A percentile compares a stretch with the other conserved stretches of the same genome.
Evolutionary conservation across 345 rosid species (phyloP).

Genomic region (Corchorus capsularis): DNA sequence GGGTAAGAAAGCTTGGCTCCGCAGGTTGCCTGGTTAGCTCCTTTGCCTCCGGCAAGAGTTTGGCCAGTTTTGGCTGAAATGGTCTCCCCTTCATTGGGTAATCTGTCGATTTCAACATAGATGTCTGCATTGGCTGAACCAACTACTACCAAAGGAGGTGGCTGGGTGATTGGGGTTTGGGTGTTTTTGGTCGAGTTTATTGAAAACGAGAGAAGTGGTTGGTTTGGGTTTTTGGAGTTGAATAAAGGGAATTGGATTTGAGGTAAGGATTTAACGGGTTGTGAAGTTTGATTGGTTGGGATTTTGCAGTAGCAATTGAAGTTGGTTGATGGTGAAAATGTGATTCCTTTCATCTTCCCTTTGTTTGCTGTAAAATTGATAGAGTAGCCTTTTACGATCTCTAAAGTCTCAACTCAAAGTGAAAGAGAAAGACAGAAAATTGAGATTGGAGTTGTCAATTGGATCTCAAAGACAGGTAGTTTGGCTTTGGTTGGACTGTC

Average conservation of each 20-base stretch:
- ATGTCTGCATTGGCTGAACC: slow-evolving; percentile 93
- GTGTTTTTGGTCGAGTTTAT: slow-evolving; percentile 25
- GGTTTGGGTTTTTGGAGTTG: not conserved
- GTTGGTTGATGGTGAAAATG: slow-evolving; percentile 36
- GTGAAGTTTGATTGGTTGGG: slow-evolving; percentile 24
- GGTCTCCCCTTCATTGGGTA: slow-evolving; percentile 81
- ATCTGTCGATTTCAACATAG: slow-evolving; percentile 79
- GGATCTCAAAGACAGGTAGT: not conserved
- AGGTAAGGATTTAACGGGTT: slow-evolving; percentile 23
- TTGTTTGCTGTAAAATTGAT: not conserved
- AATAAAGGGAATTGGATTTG: slow-evolving; percentile 18
- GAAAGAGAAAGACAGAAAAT: not conserved
- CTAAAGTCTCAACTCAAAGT: not conserved
- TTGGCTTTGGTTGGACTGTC: not conserved
- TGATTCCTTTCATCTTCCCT: slow-evolving; percentile 35
- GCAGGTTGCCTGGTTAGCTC: slow-evolving; percentile 96
- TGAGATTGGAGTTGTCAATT: not conserved
- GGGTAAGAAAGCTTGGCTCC: slow-evolving; percentile 75
- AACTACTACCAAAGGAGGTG: slow-evolving; percentile 74
- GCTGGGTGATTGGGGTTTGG: slow-evolving; percentile 30
- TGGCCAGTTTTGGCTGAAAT: slow-evolving; percentile 73
- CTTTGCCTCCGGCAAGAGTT: slow-evolving; percentile 91
- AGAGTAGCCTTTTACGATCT: not conserved
- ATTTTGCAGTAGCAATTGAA: slow-evolving; percentile 9
- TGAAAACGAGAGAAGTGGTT: slow-evolving; percentile 39